Evolutionary conservation across 139 green algal species (phyloP), one percentile per base, ranked within the genome.

Genomic region (Auxenochlorella protothecoides): DNA sequence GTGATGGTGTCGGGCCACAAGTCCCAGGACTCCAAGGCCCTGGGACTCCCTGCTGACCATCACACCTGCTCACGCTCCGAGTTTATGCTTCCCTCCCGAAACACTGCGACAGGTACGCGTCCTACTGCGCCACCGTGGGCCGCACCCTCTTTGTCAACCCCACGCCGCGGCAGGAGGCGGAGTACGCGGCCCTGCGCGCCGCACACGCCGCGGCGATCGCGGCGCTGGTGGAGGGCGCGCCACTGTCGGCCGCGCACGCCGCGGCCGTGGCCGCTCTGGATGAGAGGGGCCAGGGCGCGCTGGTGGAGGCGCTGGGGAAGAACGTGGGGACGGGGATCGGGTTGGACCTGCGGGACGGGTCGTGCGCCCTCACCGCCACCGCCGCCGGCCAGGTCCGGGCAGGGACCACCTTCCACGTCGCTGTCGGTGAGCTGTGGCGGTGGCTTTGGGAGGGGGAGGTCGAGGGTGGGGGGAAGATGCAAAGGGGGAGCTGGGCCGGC

Each of bases 61-160:
- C 27, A 44, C 27, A 44, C 27, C 27, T 44, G 27, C 27, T 44
- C 27, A 44, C 27, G 27, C 27, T 44, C 27, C 27, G 27, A 44
- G 27, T 44, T 44, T 44, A 0, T 44, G 27, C 27, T 44, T 44
- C 27, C 27, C 27, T 44, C 27, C 27, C 27, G 27, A 44, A 44
- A 44, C 27, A 62, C 57, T 0, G 27, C 65, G 7, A 6, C 65
- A 81, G 76, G 55, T 98, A 98, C 85, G 78, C 74, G 51, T 88
- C 79, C 59, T 98, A 98, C 85, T 99, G 94, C 80, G 85, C 94
- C 69, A 98, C 96, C 71, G 70, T 98, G 60, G 78, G 80, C 12
- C 86, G 92, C 63, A 97, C 93, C 6, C 93, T 87, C 80, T 75
- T 99, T 68, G 88, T 99, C 59, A 87, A 97, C 76, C 87, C 92